Base-by-base conservation (phyloP, 768 basidiomycete genomes). In the Leccinum uliginosum region DNA sequence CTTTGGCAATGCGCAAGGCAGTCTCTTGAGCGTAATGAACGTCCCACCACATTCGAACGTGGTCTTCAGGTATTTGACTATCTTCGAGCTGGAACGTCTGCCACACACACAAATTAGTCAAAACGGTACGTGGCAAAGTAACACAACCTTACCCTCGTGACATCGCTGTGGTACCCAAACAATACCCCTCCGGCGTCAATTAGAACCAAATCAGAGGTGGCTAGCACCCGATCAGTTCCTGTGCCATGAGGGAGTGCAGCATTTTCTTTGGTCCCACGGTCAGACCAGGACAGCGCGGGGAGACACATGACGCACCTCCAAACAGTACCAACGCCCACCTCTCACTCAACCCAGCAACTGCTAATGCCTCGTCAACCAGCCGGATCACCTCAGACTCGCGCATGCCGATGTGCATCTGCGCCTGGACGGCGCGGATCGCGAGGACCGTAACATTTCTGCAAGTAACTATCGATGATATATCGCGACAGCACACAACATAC, bases 191-290 rank as follows among this genome's bases (percentile, higher is more conserved):
- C 87, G 51, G 83, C 80, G 67, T 94, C 92, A 57, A 93, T 85
- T 14, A 94, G 76, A 11, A 85, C 79, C 56, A 90, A 80, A 62
- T 95, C 91, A 6, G 75, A 64, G 53, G 73, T 67, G 1, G 70
- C 72, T 12, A 93, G 75, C 1, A 65, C 63, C 30, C 84, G 80
- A 65, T 93, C 87, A 0, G 85, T 86, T 3, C 90, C 89, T 35
- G 80, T 77, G 6, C 91, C 93, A 67, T 94, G 93, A 3, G 91
- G 92, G 23, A 91, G 80, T 3, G 91, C 91, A 6, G 91, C 92
- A 62, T 93, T 89, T 57, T 88, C 92, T 93, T 67, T 7, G 49
- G 24, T 53, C 10, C 45, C 19, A 47, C 11, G 17, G 48, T 59
- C 29, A 62, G 48, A 32, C 56, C 32, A 7, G 54, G 43, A 32